These are phyloP conservation scores for Cercospora brassicicola DNA, from an alignment of 2,329 filamentous ascomycete genomes.

Conservation along the genomic window DNA sequence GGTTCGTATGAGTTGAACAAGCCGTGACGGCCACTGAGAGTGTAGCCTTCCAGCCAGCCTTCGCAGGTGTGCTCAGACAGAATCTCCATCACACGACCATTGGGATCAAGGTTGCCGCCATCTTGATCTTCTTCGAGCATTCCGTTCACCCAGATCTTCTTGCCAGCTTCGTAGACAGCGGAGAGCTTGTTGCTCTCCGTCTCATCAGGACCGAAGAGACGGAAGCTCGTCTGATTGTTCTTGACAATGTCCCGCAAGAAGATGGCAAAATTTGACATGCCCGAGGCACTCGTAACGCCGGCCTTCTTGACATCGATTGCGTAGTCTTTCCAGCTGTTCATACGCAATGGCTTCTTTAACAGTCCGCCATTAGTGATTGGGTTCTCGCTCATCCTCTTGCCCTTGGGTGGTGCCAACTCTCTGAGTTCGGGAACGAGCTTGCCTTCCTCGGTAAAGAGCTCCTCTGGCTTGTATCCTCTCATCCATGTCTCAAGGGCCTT, in stretches of 20 bases:
- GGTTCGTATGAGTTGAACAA: slow-evolving; percentile 79
- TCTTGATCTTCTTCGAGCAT: slow-evolving; percentile 75
- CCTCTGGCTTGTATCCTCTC: slow-evolving; percentile 71
- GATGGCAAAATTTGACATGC: slow-evolving; percentile 68
- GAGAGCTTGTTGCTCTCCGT: slow-evolving; percentile 78
- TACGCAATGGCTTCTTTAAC: slow-evolving; percentile 64
- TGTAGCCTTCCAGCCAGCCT: slow-evolving; percentile 77
- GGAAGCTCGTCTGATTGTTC: slow-evolving; percentile 66
- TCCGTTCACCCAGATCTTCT: slow-evolving; percentile 79
- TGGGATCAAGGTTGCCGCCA: slow-evolving; percentile 68
- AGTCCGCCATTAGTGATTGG: slow-evolving; percentile 71
- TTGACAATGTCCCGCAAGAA: slow-evolving; percentile 69
- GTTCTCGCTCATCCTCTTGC: slow-evolving; percentile 73
- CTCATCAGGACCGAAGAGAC: slow-evolving; percentile 76
- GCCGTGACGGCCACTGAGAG: slow-evolving; percentile 72
- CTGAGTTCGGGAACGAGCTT: slow-evolving; percentile 63
- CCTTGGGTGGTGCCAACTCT: slow-evolving; percentile 64
- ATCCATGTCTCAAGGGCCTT: slow-evolving; percentile 74
- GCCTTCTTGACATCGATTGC: slow-evolving; percentile 62
- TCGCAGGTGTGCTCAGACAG: slow-evolving; percentile 79
- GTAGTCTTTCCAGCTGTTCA: slow-evolving; percentile 71
- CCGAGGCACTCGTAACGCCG: slow-evolving; percentile 53
- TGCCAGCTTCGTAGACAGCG: slow-evolving; percentile 68
- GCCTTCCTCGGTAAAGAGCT: slow-evolving; percentile 66
- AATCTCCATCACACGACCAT: slow-evolving; percentile 78